Base-by-base conservation (phyloP, 345 rosid genomes). In the Stellera chamaejasme region DNA sequence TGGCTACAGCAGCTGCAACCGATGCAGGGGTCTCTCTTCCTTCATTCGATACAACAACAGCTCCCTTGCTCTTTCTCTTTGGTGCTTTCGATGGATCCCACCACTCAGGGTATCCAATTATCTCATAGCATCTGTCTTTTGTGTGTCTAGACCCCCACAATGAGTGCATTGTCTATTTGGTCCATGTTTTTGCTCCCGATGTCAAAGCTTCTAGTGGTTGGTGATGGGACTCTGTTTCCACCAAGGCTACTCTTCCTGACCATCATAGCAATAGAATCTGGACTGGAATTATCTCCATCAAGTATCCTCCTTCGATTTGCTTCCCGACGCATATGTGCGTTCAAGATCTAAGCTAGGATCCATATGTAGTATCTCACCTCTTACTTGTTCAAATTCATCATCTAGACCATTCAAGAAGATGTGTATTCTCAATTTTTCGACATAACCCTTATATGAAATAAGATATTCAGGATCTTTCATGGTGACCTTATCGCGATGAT, bases 381-480 rank as follows among this genome's bases (percentile, higher is more conserved):
- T 28, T 6, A 28, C 36, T 32, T 32, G 5, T 32, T 32, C 2
- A 32, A 32, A 4, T 32, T 60, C 48, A 13, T 10, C 45, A 41
- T 51, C 49, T 0, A 50, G 43, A 3, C 56, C 56, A 60, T 50
- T 53, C 9, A 62, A 48, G 10, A 13, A 61, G 6, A 51, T 61
- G 27, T 61, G 41, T 11, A 58, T 59, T 2, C 27, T 1, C 15
- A 47, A 5, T n/a, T 19, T 36, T 6, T 48, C 61, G 54, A 66
- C 2, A 2, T 23, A 14, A 28, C 28, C 26, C 13, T 13, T 26
- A 66, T 66, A 66, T 1, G 6, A 3, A 14, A 36, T 42, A 13
- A 58, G 14, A 36, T 58, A 63, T 6, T 52, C n/a, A 0, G 13
- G 53, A 13, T 66, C 56, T 13, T 49, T 54, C 51, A 54, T 59